Conservation (phyloP, 2,329 filamentous ascomycete species). For the Zymoseptoria pseudotritici region DNA sequence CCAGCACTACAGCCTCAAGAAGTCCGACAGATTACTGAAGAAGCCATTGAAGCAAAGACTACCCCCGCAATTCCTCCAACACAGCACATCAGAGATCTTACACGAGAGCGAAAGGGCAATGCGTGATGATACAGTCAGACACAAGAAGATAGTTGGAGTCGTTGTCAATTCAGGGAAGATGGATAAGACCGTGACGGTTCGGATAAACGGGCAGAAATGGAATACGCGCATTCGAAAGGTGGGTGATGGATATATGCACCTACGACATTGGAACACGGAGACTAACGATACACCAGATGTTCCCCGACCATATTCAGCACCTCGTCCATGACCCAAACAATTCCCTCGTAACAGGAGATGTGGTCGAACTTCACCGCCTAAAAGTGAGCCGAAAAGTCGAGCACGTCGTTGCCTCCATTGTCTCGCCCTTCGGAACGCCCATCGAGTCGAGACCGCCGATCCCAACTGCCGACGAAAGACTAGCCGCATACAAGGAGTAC, state of each 20-base stretch:
- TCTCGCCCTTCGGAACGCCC: slow-evolving; percentile 60
- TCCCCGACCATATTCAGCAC: slow-evolving; percentile 55
- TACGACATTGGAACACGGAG: not conserved
- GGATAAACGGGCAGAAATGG: slow-evolving; percentile 63
- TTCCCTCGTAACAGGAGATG: slow-evolving; percentile 65
- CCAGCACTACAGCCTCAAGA: slow-evolving; percentile 9
- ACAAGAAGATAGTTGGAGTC: slow-evolving; percentile 45
- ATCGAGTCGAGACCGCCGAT: slow-evolving; percentile 59
- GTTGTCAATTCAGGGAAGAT: slow-evolving; percentile 73
- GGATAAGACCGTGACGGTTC: slow-evolving; percentile 72
- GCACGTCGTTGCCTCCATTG: slow-evolving; percentile 67
- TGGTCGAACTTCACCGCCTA: slow-evolving; percentile 66
- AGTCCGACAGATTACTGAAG: slow-evolving; percentile 19
- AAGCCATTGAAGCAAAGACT: slow-evolving; percentile 13
- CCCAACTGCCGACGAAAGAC: slow-evolving; percentile 56
- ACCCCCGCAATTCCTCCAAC: slow-evolving; percentile 13
- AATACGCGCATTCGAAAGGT: slow-evolving; percentile 68
- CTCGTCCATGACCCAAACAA: slow-evolving; percentile 73
- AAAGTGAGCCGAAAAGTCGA: slow-evolving; percentile 57
- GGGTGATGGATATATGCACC: slow-evolving; percentile 8
- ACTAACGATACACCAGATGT: slow-evolving; percentile 43
- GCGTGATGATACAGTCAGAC: slow-evolving; percentile 16
- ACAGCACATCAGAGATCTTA: slow-evolving; percentile 17
- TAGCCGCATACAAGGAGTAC: slow-evolving; percentile 48
- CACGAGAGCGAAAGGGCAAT: slow-evolving; percentile 20